Percentiles rank a stretch among this genome's conserved stretches.
Conservation (phyloP, 176 grass and related monocot genomes). For the Saccharum spontaneum region DNA sequence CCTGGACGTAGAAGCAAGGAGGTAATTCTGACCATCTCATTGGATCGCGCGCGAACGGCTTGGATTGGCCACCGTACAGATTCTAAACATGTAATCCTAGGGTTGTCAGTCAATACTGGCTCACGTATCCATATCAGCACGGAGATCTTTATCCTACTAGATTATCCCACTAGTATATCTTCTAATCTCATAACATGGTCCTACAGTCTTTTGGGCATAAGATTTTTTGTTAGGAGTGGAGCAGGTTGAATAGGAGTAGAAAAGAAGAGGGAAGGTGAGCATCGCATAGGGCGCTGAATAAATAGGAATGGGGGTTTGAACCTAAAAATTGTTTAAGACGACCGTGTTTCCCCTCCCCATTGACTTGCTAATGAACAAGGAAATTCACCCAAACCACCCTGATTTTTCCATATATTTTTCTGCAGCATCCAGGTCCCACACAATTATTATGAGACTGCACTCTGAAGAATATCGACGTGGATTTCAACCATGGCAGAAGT, state of each 20-base stretch:
- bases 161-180: not conserved
- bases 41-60: not conserved
- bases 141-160: conserved; percentile 26
- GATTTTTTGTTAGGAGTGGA: not conserved
- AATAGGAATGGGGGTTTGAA: not conserved
- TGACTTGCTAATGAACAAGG: not conserved
- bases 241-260: not conserved
- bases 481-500: not conserved
- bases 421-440: not conserved
- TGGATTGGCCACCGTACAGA: not conserved
- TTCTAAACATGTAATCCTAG: not conserved
- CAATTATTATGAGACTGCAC: not conserved
- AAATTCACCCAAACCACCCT: not conserved
- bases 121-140: not conserved
- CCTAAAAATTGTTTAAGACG: not conserved
- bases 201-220: not conserved
- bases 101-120: not conserved
- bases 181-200: conserved; percentile 20
- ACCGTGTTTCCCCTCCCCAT: not conserved
- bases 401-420: not conserved
- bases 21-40: not conserved
- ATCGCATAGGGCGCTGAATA: not conserved
- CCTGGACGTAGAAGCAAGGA: not conserved
- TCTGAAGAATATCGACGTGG: conserved; percentile 20
- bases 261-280: not conserved